Conservation (phyloP, 2,329 filamentous ascomycete genomes). For the Stachybotrys echinatus region DNA sequence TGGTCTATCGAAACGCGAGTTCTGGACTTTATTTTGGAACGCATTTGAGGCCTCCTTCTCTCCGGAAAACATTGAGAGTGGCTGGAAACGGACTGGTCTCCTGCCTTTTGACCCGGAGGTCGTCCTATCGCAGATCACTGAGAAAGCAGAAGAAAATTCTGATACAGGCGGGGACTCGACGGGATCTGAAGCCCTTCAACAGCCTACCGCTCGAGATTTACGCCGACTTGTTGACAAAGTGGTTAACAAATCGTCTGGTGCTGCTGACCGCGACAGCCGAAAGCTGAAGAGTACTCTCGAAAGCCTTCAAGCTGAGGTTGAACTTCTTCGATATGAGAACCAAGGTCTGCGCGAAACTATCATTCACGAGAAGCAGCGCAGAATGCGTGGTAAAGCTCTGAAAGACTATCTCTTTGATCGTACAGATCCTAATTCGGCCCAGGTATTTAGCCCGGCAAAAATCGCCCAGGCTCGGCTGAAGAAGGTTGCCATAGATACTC, state of each 20-base stretch:
- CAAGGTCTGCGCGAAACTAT: background rate
- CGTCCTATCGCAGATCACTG: background rate
- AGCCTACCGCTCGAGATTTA: background rate
- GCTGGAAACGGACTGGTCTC: background rate
- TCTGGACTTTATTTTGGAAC: background rate
- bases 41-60: background rate
- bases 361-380: background rate
- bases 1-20: background rate
- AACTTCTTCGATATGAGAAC: background rate
- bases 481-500: conserved; percentile 1
- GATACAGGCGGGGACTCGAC: background rate
- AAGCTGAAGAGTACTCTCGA: conserved; percentile 1
- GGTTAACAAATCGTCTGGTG: background rate
- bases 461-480: background rate
- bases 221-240: background rate
- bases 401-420: conserved; percentile 1
- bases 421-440: background rate
- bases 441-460: conserved; percentile 1
- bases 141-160: background rate
- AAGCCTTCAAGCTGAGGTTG: background rate
- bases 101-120: background rate
- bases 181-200: background rate
- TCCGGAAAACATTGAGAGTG: background rate
- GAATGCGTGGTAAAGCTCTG: background rate
- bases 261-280: background rate